These are phyloP conservation scores for Penstemon davidsonii DNA, from an alignment of 257 asterid species.

Conservation along the genomic window DNA sequence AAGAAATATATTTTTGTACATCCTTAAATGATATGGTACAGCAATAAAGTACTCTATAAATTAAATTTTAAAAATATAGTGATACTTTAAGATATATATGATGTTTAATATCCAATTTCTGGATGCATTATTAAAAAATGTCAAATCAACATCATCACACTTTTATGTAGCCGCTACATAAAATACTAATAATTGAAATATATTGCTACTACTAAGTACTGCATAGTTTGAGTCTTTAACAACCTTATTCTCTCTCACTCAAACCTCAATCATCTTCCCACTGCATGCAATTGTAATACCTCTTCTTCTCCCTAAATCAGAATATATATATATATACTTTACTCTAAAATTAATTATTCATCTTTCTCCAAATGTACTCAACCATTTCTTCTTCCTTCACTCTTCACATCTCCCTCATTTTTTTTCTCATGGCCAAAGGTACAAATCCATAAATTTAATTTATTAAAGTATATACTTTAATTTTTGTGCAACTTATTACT, in stretches of 20 bases:
- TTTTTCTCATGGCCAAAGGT: slow-evolving; percentile 50
- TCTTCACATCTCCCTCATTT: slow-evolving; percentile 34
- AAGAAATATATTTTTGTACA: no score
- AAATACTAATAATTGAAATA: neutral
- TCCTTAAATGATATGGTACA: no score
- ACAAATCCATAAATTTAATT: neutral
- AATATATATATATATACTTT: neutral
- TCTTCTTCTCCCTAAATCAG: neutral
- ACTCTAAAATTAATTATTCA: neutral
- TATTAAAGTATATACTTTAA: neutral
- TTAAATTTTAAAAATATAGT: no score
- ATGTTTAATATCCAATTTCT: neutral
- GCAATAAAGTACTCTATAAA: no score
- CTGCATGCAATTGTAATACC: neutral
- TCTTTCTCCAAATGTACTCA: slow-evolving; percentile 43
- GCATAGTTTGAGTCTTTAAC: neutral
- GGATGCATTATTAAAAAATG: neutral
- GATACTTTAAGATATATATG: no score
- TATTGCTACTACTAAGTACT: neutral
- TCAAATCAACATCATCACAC: no score
- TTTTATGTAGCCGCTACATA: neutral
- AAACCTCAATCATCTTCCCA: no score
- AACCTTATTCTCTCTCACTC: neutral
- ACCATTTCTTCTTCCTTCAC: slow-evolving; percentile 10
- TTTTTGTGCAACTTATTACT: neutral